phyloP scores from a whole-genome alignment of 2,329 filamentous ascomycete species.

The Cladosporium velox region DNA sequence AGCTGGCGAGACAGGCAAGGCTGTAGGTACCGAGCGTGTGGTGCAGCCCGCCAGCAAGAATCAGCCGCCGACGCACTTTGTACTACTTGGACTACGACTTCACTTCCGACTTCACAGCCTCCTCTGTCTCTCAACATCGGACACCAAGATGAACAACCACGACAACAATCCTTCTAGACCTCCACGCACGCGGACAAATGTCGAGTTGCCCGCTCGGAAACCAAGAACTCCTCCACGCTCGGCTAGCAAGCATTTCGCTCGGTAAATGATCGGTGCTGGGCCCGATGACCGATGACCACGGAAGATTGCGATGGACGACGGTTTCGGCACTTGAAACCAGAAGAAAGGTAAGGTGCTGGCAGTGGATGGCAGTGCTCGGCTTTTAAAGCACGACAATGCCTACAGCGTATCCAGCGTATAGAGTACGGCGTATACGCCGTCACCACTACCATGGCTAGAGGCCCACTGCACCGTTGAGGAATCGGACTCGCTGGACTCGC shows the following conservation, averaged over 20 bases:
- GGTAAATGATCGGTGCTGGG: conserved; percentile 4
- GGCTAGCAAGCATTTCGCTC: neutral
- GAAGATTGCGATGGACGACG: neutral
- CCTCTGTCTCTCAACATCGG: neutral
- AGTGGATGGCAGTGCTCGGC: neutral
- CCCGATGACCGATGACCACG: neutral
- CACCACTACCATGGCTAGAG: neutral
- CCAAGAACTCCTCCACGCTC: neutral
- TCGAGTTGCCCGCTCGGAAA: neutral
- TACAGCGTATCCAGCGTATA: neutral
- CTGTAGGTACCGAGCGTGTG: neutral
- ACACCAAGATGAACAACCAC: neutral
- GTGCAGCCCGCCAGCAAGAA: neutral
- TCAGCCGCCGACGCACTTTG: neutral
- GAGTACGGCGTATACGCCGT: neutral
- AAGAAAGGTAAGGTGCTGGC: neutral
- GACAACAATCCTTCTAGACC: neutral
- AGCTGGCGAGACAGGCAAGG: neutral
- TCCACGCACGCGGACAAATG: neutral
- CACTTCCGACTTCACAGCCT: neutral
- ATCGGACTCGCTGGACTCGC: neutral
- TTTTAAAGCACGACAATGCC: neutral
- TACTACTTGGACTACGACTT: neutral
- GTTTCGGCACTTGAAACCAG: neutral
- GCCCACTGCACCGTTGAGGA: neutral